phyloP scores from a whole-genome alignment of 2,329 filamentous ascomycete genomes.

The Emergomyces orientalis region DNA sequence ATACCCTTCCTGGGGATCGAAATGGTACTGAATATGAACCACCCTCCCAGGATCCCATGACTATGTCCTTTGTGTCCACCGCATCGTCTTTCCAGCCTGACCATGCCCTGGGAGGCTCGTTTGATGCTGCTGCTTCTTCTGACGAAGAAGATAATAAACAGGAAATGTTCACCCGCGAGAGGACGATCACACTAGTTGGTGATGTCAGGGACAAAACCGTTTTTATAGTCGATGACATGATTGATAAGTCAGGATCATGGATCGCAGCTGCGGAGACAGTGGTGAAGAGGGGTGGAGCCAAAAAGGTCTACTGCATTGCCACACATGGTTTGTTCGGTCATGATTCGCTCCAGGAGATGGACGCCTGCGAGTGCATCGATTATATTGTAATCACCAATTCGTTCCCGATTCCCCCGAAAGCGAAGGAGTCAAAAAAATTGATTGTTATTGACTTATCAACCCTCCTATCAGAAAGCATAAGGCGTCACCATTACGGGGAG shows the following conservation, averaged over 20 bases:
- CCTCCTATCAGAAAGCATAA: conserved; percentile 81
- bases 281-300: conserved; percentile 82
- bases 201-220: conserved; percentile 82
- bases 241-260: conserved; percentile 94
- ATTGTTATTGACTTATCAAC: conserved; percentile 82
- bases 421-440: conserved; percentile 66
- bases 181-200: conserved; percentile 94
- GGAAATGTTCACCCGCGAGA: conserved; percentile 68
- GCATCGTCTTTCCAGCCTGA: conserved; percentile 62
- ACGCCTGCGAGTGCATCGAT: conserved; percentile 87
- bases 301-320: conserved; percentile 93
- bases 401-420: conserved; percentile 77
- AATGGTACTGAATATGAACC: conserved; percentile 38
- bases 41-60: conserved; percentile 72
- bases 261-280: conserved; percentile 95
- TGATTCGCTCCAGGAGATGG: conserved; percentile 80
- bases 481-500: conserved; percentile 93
- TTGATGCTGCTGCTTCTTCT: conserved; percentile 75
- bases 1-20: conserved; percentile 42
- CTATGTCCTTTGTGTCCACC: conserved; percentile 69
- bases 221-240: conserved; percentile 97
- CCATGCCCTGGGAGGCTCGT: conserved; percentile 70
- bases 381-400: conserved; percentile 93
- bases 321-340: conserved; percentile 92
- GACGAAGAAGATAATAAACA: conserved; percentile 67